phyloP scores from a whole-genome alignment of 2,329 filamentous ascomycete genomes.

The Chaetomium globosum region DNA sequence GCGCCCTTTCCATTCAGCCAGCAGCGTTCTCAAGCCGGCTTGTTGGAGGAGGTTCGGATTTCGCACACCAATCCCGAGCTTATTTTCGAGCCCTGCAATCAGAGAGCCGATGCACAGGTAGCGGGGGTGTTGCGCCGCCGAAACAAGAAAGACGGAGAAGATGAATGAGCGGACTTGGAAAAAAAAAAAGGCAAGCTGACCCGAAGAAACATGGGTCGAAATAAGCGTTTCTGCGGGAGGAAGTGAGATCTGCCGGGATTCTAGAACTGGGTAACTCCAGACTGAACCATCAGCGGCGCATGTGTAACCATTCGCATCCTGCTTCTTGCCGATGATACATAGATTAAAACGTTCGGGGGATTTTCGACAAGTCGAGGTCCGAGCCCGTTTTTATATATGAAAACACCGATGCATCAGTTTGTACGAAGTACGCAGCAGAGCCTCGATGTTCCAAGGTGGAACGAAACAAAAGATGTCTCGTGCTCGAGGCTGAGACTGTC shows the following conservation, averaged over 20 bases:
- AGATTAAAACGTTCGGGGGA: background rate
- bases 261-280: background rate
- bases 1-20: background rate
- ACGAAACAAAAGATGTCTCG: background rate
- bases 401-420: background rate
- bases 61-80: background rate
- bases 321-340: background rate
- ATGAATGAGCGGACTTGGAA: background rate
- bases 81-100: background rate
- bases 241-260: background rate
- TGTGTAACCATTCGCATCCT: background rate
- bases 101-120: background rate
- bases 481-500: background rate
- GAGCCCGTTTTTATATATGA: background rate
- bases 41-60: background rate
- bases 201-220: background rate
- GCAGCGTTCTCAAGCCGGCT: background rate
- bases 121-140: background rate
- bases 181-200: constrained; percentile 1
- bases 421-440: background rate
- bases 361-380: background rate
- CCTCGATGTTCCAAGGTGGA: background rate
- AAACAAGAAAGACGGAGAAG: constrained; percentile 7
- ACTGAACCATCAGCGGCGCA: background rate
- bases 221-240: background rate